Conservation (phyloP, 352 stramenopile species). For the Globisporangium ultimum region DNA sequence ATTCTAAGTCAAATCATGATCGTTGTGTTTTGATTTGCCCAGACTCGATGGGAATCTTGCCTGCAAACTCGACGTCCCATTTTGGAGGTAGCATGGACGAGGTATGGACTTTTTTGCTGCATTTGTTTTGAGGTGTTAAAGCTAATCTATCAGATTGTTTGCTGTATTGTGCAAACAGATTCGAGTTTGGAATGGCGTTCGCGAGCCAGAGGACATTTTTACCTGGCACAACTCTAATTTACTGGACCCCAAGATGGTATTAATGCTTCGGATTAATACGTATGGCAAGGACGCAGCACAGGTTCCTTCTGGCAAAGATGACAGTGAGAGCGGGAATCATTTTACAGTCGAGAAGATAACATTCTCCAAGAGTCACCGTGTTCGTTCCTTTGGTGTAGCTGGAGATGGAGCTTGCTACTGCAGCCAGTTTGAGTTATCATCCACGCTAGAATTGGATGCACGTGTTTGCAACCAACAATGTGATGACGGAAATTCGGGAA, state of each 20-base stretch:
- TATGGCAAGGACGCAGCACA: slow-evolving; percentile 13
- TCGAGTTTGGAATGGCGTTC: slow-evolving; percentile 29
- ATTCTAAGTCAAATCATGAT: background rate
- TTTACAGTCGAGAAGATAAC: slow-evolving; percentile 28
- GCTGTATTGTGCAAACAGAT: slow-evolving; percentile 12
- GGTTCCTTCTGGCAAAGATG: slow-evolving; percentile 22
- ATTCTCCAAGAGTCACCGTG: slow-evolving; percentile 3
- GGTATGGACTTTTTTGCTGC: slow-evolving; percentile 16
- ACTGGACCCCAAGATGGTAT: slow-evolving; percentile 15
- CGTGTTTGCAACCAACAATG: slow-evolving; percentile 23
- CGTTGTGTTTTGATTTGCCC: background rate
- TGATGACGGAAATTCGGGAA: slow-evolving; percentile 4
- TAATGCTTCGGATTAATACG: slow-evolving; percentile 32
- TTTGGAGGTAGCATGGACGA: slow-evolving; percentile 46
- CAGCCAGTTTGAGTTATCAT: slow-evolving; percentile 12
- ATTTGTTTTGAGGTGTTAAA: too few species aligned
- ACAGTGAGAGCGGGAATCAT: slow-evolving; percentile 27
- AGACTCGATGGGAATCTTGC: slow-evolving; percentile 22
- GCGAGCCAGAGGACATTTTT: slow-evolving; percentile 17
- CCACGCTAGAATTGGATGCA: background rate
- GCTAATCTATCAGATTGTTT: background rate
- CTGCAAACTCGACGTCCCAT: slow-evolving; percentile 3
- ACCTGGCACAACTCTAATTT: slow-evolving; percentile 19
- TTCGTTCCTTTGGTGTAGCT: slow-evolving; percentile 27
- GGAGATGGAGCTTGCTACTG: slow-evolving; percentile 36